These are phyloP conservation scores for Pecoramyces ruminantium DNA, from an alignment of 192 early-diverging fungal species.

Conservation along the genomic window DNA sequence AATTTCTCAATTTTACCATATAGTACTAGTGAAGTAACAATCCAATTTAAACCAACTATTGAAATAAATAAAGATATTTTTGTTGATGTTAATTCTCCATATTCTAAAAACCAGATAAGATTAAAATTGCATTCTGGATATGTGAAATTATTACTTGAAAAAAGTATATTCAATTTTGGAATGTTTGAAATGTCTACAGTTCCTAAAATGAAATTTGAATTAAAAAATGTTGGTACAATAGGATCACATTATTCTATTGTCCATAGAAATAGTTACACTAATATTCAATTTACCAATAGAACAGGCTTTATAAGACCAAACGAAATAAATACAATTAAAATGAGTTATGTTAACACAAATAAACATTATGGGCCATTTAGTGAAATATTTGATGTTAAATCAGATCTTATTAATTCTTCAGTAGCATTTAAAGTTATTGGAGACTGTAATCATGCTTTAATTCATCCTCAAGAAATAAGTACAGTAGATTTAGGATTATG, in stretches of 20 bases:
- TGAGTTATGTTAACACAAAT: constrained; percentile 19
- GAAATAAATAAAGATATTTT: constrained; percentile 32
- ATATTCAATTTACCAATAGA: constrained; percentile 24
- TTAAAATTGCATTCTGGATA: constrained; percentile 34
- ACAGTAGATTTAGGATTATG: constrained; percentile 35
- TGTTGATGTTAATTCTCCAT: constrained; percentile 43
- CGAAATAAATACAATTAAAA: constrained; percentile 11
- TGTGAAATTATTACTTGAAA: constrained; percentile 23
- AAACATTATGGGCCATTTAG: constrained; percentile 30
- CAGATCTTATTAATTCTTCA: constrained; percentile 32
- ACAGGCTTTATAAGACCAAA: constrained; percentile 27
- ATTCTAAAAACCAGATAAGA: constrained; percentile 34
- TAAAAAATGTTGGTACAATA: constrained; percentile 38
- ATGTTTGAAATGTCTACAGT: constrained; percentile 37
- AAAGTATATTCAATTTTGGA: constrained; percentile 28
- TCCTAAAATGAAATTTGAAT: constrained; percentile 17
- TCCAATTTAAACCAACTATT: constrained; percentile 28
- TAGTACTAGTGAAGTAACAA: constrained; percentile 23
- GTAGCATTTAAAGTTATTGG: constrained; percentile 26
- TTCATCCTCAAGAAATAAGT: constrained; percentile 35
- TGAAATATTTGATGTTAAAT: constrained; percentile 26
- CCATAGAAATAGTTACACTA: constrained; percentile 23
- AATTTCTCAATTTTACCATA: constrained; percentile 33
- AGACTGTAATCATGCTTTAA: constrained; percentile 40
- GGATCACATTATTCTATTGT: constrained; percentile 25